phyloP scores from a whole-genome alignment of 2,329 filamentous ascomycete species.

The Botryotinia narcissicola region DNA sequence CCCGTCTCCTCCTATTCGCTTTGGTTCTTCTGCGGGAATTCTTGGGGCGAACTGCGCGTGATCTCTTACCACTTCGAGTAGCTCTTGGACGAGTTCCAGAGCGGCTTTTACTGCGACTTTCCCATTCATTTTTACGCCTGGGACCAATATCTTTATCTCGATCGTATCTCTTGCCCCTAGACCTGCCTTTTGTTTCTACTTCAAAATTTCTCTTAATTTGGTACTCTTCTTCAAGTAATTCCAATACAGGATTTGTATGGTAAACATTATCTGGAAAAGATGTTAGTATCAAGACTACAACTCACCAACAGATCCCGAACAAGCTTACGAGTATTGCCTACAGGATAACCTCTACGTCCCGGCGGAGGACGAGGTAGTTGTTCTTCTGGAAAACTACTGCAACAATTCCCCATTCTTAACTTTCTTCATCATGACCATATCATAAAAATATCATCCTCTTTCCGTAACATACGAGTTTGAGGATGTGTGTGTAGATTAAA shows the following conservation, averaged over 20 bases:
- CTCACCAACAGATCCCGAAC: not conserved
- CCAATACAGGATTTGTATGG: not conserved
- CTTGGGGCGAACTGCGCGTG: not conserved
- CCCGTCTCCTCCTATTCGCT: not conserved
- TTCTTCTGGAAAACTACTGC: conserved; percentile 12
- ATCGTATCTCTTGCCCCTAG: not conserved
- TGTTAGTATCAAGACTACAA: not conserved
- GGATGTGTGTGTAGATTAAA: conserved; percentile 13
- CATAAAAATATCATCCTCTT: not conserved
- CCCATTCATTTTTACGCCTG: not conserved
- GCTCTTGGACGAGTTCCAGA: not conserved
- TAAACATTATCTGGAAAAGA: not conserved
- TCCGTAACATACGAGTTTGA: not conserved
- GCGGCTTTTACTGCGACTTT: not conserved
- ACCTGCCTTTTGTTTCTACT: not conserved
- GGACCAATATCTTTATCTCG: not conserved
- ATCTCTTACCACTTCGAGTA: not conserved
- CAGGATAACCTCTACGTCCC: not conserved
- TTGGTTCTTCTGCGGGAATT: not conserved
- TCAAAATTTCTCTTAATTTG: not conserved
- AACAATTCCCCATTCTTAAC: conserved; percentile 18
- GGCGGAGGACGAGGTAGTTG: not conserved
- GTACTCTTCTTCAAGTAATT: conserved; percentile 11
- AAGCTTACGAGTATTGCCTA: not conserved
- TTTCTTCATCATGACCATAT: conserved; percentile 14